Conservation (phyloP, 2,329 filamentous ascomycete species). For the Aureobasidium melanogenum region DNA sequence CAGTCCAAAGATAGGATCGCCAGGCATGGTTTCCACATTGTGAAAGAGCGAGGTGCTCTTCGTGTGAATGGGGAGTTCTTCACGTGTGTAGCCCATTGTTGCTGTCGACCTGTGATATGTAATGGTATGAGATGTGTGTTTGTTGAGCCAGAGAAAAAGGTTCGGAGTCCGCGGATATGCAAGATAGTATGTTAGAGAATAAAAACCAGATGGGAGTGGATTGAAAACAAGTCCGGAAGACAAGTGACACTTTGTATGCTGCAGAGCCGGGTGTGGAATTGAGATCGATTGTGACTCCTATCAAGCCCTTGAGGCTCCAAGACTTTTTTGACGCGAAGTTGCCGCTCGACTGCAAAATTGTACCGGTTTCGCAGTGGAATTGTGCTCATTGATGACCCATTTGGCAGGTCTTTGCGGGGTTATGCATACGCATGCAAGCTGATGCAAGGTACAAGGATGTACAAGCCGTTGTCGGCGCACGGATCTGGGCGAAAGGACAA, state of each 20-base stretch:
- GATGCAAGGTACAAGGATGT: background rate
- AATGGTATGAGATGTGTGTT: background rate
- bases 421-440: background rate
- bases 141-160: background rate
- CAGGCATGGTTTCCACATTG: background rate
- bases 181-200: no score
- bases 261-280: background rate
- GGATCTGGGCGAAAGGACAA: background rate
- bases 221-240: background rate
- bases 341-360: background rate
- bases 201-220: background rate
- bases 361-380: background rate
- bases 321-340: background rate
- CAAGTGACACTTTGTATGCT: background rate
- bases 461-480: background rate
- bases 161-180: background rate
- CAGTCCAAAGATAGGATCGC: constrained; percentile 74
- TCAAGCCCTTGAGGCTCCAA: background rate
- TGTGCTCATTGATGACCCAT: background rate
- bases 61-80: background rate
- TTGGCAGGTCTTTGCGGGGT: background rate
- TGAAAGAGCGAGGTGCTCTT: background rate
- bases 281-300: background rate
- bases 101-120: background rate
- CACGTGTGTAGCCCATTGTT: constrained; percentile 8